Evolutionary conservation across 2,329 filamentous ascomycete genomes (phyloP).

Genomic region (Penicillium corylophilum): DNA sequence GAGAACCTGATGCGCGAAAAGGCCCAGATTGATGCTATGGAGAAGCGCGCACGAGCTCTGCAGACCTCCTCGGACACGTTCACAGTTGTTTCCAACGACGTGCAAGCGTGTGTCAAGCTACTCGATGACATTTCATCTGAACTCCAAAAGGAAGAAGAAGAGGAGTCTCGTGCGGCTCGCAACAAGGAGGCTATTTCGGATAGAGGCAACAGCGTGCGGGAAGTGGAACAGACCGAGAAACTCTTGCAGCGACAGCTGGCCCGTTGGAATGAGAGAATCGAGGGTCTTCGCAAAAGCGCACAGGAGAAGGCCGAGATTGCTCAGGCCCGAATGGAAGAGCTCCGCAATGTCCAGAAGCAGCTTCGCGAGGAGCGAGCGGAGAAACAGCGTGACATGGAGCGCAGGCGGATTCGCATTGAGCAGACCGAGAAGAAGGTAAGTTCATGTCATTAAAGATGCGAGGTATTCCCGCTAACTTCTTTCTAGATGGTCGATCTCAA

Average conservation of each 20-base stretch:
- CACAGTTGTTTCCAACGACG: conserved; percentile 76
- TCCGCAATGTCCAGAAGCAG: conserved; percentile 74
- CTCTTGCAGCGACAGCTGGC: conserved; percentile 79
- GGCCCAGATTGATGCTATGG: conserved; percentile 79
- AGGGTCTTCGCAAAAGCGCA: conserved; percentile 76
- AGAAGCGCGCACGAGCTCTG: conserved; percentile 81
- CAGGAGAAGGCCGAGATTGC: conserved; percentile 78
- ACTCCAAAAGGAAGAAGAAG: conserved; percentile 86
- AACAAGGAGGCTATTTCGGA: conserved; percentile 87
- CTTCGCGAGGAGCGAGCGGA: conserved; percentile 81
- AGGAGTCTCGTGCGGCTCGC: conserved; percentile 72
- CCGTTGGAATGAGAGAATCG: conserved; percentile 84
- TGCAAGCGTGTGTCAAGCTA: conserved; percentile 82
- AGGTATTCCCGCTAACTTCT: conserved; percentile 19
- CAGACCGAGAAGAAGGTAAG: conserved; percentile 97
- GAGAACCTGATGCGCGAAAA: conserved; percentile 77
- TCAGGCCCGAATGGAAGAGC: conserved; percentile 84
- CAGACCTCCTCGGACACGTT: conserved; percentile 94
- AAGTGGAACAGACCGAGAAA: conserved; percentile 85
- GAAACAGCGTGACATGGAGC: conserved; percentile 89
- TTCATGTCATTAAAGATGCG: neutral
- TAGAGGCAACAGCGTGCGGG: conserved; percentile 81
- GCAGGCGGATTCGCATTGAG: conserved; percentile 87
- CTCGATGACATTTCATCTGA: conserved; percentile 85
- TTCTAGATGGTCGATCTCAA: conserved; percentile 91